phyloP scores from a whole-genome alignment of 768 basidiomycete species.

The Lactarius indigo region DNA sequence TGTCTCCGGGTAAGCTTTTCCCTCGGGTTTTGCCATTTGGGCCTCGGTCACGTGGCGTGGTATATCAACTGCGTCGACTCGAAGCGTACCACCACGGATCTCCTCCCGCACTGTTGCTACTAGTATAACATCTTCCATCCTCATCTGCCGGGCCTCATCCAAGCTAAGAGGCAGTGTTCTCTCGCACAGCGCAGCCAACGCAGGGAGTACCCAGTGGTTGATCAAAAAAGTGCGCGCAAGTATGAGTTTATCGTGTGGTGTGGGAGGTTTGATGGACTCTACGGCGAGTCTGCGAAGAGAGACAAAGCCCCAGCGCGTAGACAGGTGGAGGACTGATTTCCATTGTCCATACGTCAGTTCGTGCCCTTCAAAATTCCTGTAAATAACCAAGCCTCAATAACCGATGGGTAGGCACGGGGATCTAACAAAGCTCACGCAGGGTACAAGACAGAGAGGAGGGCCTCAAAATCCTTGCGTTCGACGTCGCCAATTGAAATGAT shows the following conservation, averaged over 20 bases:
- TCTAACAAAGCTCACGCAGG: slow-evolving; percentile 15
- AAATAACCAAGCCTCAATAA: background rate
- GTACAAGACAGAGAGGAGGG: slow-evolving; percentile 25
- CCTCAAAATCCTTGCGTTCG: slow-evolving; percentile 21
- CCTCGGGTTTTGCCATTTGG: background rate
- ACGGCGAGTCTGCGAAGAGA: slow-evolving; percentile 26
- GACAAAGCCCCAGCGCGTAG: slow-evolving; percentile 32
- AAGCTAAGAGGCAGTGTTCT: background rate
- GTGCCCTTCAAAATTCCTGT: background rate
- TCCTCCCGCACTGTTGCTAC: slow-evolving; percentile 15
- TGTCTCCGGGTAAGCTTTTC: no score
- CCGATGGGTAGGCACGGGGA: background rate
- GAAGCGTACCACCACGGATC: slow-evolving; percentile 4
- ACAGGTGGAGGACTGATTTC: slow-evolving; percentile 30
- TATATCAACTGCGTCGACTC: background rate
- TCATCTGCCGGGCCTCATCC: slow-evolving; percentile 12
- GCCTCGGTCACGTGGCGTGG: background rate
- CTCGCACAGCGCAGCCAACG: slow-evolving; percentile 11
- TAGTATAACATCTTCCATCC: slow-evolving; percentile 14
- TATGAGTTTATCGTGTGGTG: slow-evolving; percentile 9
- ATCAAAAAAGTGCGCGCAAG: slow-evolving; percentile 15
- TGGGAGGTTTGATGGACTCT: background rate
- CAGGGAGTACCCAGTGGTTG: slow-evolving; percentile 12
- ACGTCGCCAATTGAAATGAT: slow-evolving; percentile 13
- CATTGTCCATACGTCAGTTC: slow-evolving; percentile 27